Evolutionary conservation across 2,329 filamentous ascomycete species (phyloP).

Genomic region (Diaporthe aspalathi): DNA sequence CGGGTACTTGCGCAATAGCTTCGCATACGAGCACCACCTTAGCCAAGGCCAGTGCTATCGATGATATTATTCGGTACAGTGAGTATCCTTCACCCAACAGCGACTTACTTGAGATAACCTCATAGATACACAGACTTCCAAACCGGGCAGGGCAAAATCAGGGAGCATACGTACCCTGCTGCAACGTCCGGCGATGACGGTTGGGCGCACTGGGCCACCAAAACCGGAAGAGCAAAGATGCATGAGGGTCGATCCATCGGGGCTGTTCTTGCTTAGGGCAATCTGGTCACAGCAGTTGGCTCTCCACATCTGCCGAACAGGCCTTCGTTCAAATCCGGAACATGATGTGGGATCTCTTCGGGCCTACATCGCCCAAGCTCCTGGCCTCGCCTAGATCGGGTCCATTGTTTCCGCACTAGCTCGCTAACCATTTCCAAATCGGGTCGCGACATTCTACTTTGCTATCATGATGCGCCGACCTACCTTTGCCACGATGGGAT

Average conservation of each 20-base stretch:
- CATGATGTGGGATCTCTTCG: not conserved
- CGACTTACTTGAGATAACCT: not conserved
- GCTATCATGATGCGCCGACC: constrained; percentile 40
- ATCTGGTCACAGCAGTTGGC: constrained; percentile 7
- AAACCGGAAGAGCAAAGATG: not conserved
- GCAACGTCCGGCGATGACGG: not conserved
- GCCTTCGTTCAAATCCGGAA: constrained; percentile 6
- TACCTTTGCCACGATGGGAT: constrained; percentile 38
- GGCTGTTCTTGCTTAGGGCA: not conserved
- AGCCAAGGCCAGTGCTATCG: too few species aligned
- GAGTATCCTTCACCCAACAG: not conserved
- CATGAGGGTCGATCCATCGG: not conserved
- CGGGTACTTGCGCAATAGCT: not conserved
- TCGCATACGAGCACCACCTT: not conserved
- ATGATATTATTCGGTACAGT: not conserved
- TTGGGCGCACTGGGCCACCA: not conserved
- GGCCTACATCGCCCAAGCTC: not conserved
- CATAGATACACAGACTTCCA: not conserved
- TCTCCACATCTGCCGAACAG: constrained; percentile 23
- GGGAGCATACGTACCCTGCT: not conserved
- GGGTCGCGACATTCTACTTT: constrained; percentile 40
- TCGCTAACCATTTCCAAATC: constrained; percentile 50
- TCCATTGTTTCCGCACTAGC: constrained; percentile 45
- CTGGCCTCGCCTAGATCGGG: constrained; percentile 21
- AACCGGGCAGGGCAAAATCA: not conserved